phyloP scores from a whole-genome alignment of 2,329 filamentous ascomycete genomes.

The Diplodia seriata region DNA sequence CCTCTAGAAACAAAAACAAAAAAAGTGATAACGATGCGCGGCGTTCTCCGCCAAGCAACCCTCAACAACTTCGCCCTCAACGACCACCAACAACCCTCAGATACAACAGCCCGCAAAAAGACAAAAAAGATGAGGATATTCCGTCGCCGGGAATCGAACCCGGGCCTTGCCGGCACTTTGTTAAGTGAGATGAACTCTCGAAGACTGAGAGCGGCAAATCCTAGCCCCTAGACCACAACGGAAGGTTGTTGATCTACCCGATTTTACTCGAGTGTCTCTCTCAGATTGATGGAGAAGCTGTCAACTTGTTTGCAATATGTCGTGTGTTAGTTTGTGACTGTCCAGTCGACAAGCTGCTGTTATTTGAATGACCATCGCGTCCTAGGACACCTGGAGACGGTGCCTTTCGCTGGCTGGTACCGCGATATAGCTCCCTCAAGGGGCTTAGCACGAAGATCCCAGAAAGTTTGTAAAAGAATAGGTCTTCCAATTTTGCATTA shows the following conservation, averaged over 20 bases:
- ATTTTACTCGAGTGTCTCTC: slow-evolving; percentile 16
- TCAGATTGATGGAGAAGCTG: neutral
- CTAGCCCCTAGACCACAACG: slow-evolving; percentile 31
- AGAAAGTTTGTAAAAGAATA: too few relatives aligned
- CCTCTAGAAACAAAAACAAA: neutral
- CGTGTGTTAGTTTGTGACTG: too few relatives aligned
- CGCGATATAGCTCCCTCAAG: too few relatives aligned
- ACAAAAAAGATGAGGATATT: neutral
- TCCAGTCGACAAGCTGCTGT: too few relatives aligned
- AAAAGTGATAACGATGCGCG: neutral
- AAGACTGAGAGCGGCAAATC: slow-evolving; percentile 26
- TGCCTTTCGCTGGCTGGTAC: too few relatives aligned
- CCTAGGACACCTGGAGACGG: too few relatives aligned
- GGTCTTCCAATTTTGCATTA: too few relatives aligned
- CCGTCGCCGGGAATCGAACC: slow-evolving; percentile 31
- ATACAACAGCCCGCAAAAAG: too few relatives aligned
- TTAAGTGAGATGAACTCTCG: slow-evolving; percentile 11
- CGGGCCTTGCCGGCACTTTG: slow-evolving; percentile 27
- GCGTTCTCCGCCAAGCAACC: neutral
- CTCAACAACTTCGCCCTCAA: neutral
- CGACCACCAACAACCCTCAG: neutral
- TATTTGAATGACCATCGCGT: too few relatives aligned
- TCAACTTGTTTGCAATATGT: neutral
- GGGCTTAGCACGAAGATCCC: too few relatives aligned
- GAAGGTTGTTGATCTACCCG: slow-evolving; percentile 21